phyloP scores from a whole-genome alignment of 208 protist species.

The Leishmania lainsoni region DNA sequence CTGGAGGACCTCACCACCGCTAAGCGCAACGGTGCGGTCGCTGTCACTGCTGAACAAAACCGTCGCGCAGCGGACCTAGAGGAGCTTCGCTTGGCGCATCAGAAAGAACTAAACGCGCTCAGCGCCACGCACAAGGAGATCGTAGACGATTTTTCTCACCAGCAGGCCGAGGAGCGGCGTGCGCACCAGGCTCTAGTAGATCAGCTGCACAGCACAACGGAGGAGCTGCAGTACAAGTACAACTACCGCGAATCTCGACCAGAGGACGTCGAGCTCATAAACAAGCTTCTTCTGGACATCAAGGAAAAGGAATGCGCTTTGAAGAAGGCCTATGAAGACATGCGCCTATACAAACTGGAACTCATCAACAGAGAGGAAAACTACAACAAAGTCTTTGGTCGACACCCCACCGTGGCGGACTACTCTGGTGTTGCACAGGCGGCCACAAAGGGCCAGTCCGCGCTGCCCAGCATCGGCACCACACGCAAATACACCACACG shows the following conservation, averaged over 20 bases:
- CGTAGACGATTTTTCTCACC: conserved; percentile 53
- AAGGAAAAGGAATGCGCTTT: conserved; percentile 74
- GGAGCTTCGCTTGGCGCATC: conserved; percentile 34
- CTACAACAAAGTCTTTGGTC: conserved; percentile 94
- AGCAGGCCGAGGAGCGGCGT: conserved; percentile 45
- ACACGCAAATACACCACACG: conserved; percentile 18
- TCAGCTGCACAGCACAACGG: conserved; percentile 43
- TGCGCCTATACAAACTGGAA: conserved; percentile 94
- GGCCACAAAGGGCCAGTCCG: conserved; percentile 1
- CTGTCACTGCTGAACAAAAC: conserved; percentile 19
- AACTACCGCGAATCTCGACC: conserved; percentile 88
- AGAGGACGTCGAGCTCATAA: conserved; percentile 91
- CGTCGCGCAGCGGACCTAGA: conserved; percentile 35
- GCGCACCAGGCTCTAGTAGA: conserved; percentile 38
- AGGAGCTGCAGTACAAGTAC: conserved; percentile 89
- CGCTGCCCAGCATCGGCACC: conserved; percentile 11
- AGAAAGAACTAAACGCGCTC: conserved; percentile 33
- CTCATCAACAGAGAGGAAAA: conserved; percentile 95
- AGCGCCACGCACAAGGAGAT: conserved; percentile 43
- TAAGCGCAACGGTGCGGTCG: conserved; percentile 20
- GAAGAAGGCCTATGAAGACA: conserved; percentile 83
- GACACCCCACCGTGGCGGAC: conserved; percentile 61
- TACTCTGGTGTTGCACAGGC: conserved; percentile 24
- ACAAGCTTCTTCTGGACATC: conserved; percentile 80
- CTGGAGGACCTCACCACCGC: conserved; percentile 33